Conservation (phyloP, 1,284 basidiomycete species). For the Cerrena zonata region DNA sequence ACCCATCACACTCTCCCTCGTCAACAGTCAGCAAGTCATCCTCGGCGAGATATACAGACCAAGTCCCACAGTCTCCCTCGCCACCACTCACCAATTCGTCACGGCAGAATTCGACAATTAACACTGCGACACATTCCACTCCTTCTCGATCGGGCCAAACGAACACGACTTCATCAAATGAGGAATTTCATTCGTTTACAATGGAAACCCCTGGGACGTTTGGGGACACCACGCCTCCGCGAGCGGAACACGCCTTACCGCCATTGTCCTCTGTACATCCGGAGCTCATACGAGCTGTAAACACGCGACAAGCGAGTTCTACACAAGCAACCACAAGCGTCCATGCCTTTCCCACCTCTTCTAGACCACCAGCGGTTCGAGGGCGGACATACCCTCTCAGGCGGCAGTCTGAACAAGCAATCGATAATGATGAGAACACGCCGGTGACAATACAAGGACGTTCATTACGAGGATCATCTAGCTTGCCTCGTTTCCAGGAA, state of each 20-base stretch:
- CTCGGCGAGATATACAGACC: constrained; percentile 6
- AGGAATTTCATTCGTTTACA: constrained; percentile 11
- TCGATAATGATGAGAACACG: constrained; percentile 7
- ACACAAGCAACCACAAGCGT: background rate
- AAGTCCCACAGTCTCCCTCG: constrained; percentile 10
- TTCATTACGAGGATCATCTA: constrained; percentile 20
- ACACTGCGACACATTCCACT: constrained; percentile 18
- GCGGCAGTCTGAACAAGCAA: constrained; percentile 10
- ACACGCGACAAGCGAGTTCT: background rate
- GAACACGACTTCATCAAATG: constrained; percentile 21
- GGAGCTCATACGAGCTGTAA: background rate
- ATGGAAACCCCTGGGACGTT: constrained; percentile 16
- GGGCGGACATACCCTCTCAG: constrained; percentile 21
- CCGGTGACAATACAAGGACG: constrained; percentile 10
- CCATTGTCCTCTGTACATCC: constrained; percentile 2
- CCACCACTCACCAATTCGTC: constrained; percentile 14
- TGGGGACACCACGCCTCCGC: constrained; percentile 6
- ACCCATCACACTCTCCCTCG: constrained; percentile 2
- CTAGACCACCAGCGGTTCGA: constrained; percentile 4
- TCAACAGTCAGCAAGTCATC: constrained; percentile 9
- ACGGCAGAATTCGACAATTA: constrained; percentile 13
- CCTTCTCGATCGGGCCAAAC: constrained; percentile 23
- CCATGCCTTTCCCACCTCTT: background rate
- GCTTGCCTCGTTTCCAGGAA: constrained; percentile 22
- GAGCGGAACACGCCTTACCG: background rate